Evolutionary conservation across 1,139 yeast genomes (phyloP).

Genomic region (Blastobotrys arbuscula): DNA sequence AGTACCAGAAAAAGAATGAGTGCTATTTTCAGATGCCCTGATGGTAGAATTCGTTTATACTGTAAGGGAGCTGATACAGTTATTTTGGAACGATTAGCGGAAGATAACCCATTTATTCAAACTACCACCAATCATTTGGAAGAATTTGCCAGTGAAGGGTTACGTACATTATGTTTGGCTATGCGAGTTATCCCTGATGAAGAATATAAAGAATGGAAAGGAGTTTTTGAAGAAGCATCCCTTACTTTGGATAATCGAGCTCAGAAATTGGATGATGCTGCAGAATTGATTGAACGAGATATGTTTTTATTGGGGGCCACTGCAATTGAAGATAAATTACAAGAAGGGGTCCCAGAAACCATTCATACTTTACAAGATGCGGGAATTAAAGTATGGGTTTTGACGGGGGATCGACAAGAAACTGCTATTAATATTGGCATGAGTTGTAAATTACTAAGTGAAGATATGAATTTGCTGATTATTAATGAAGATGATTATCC

Average conservation of each 20-base stretch:
- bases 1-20: conserved; percentile 98
- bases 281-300: conserved; percentile 77
- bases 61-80: conserved; percentile 99
- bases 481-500: conserved; percentile 80
- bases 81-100: conserved; percentile 73
- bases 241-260: conserved; percentile 73
- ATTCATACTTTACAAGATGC: conserved; percentile 93
- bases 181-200: conserved; percentile 71
- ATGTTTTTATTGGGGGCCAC: conserved; percentile 89
- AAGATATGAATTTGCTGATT: conserved; percentile 89
- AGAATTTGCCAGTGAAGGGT: conserved; percentile 94
- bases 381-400: conserved; percentile 94
- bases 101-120: conserved; percentile 71
- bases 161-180: conserved; percentile 92
- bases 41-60: conserved; percentile 80
- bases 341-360: conserved; percentile 98
- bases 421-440: conserved; percentile 99
- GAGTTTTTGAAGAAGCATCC: conserved; percentile 67
- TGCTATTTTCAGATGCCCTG: conserved; percentile 89
- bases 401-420: conserved; percentile 97
- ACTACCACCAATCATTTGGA: conserved; percentile 85
- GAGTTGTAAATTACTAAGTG: conserved; percentile 91
- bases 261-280: conserved; percentile 73
- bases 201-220: conserved; percentile 64
- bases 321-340: conserved; percentile 95